phyloP scores from a whole-genome alignment of 75 land plant species.

The Selaginella moellendorffii region DNA sequence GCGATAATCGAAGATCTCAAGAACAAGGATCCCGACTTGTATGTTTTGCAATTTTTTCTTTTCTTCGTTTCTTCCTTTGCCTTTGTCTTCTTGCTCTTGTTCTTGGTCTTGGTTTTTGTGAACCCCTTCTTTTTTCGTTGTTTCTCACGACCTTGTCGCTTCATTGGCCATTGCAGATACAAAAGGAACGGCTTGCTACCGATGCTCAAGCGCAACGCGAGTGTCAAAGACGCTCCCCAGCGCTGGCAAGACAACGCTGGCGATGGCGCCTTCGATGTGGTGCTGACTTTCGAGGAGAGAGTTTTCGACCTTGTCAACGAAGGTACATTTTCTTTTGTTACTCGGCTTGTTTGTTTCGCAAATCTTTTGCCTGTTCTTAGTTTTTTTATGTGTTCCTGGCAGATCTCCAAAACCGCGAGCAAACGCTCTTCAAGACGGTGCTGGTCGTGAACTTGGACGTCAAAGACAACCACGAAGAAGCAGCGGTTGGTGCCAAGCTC shows the following conservation, averaged over 20 bases:
- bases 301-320: conserved; percentile 89
- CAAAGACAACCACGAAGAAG: conserved; percentile 98
- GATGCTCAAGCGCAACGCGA: conserved; percentile 65
- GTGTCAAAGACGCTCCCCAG: conserved; percentile 71
- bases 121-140: neutral
- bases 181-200: conserved; percentile 77
- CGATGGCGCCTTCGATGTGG: conserved; percentile 86
- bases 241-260: conserved; percentile 92
- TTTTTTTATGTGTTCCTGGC: conserved; percentile 40
- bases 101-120: neutral
- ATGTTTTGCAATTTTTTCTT: conserved; percentile 15
- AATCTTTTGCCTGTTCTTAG: neutral
- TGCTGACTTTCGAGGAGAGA: conserved; percentile 85
- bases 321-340: conserved; percentile 47
- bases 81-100: neutral
- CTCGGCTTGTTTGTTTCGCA: no score
- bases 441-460: conserved; percentile 88
- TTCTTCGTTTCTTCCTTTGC: neutral
- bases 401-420: conserved; percentile 81
- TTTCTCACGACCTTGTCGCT: neutral
- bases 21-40: conserved; percentile 83
- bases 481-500: conserved; percentile 70
- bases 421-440: conserved; percentile 53
- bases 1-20: conserved; percentile 81
- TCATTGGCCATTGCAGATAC: conserved; percentile 28